Evolutionary conservation across 306 rosid species (phyloP).

Genomic region (Cucumis sativus): DNA sequence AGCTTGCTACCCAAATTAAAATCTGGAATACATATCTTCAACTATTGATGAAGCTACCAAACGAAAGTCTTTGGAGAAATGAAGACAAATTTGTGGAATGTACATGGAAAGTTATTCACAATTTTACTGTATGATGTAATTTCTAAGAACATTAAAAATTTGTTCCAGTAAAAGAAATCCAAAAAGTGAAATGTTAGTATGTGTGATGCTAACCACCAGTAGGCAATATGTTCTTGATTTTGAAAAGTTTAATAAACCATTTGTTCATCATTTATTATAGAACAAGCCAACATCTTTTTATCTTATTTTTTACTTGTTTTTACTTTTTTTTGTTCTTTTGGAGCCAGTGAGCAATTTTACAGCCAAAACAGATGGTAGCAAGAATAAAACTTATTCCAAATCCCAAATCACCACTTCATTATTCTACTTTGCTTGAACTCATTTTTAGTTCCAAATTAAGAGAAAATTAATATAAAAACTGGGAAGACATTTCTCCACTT

Average conservation of each 20-base stretch:
- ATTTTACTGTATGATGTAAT: neutral
- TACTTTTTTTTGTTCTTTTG: too few species aligned
- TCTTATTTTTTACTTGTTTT: too few species aligned
- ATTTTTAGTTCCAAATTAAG: too few species aligned
- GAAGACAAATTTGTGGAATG: neutral
- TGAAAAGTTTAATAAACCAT: neutral
- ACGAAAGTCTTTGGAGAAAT: neutral
- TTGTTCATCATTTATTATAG: neutral
- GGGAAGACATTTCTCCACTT: too few species aligned
- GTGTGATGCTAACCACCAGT: neutral
- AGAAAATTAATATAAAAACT: too few species aligned
- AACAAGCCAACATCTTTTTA: too few species aligned
- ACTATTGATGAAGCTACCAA: neutral
- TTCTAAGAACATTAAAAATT: neutral
- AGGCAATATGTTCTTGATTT: neutral
- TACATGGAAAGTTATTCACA: neutral
- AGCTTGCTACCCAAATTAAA: neutral
- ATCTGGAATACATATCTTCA: neutral
- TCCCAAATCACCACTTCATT: too few species aligned
- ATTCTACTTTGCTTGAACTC: too few species aligned
- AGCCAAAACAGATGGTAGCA: too few species aligned
- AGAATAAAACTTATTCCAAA: too few species aligned
- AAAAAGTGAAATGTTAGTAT: neutral
- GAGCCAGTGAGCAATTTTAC: too few species aligned
- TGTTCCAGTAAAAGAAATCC: neutral